These are phyloP conservation scores for Nakaseomyces sp. DNA, from an alignment of 1,139 yeast genomes.

Conservation along the genomic window DNA sequence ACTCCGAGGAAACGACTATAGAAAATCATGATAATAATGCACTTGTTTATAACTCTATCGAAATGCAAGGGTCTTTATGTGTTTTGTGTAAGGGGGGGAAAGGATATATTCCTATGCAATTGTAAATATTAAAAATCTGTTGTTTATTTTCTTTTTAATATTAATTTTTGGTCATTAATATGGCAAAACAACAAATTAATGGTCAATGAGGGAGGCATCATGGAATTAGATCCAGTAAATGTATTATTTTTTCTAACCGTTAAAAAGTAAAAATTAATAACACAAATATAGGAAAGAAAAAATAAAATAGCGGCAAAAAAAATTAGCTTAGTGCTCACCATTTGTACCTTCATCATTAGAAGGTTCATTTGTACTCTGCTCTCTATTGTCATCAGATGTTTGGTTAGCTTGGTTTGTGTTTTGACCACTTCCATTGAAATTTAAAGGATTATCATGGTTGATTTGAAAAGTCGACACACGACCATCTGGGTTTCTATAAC, in stretches of 20 bases:
- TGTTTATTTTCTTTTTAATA: too few species aligned
- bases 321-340: background rate
- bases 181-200: too few species aligned
- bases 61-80: background rate
- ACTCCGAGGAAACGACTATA: too few species aligned
- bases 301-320: background rate
- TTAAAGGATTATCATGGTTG: slow-evolving; percentile 3
- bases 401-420: background rate
- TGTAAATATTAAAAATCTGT: background rate
- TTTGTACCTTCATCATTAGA: background rate
- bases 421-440: background rate
- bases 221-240: too few species aligned
- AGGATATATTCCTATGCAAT: background rate
- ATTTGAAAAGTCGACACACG: slow-evolving; percentile 11
- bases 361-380: background rate
- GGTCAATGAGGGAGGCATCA: too few species aligned
- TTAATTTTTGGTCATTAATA: too few species aligned
- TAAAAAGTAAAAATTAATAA: too few species aligned
- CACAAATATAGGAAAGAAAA: background rate
- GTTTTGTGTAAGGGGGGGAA: background rate
- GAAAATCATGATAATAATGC: background rate
- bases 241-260: too few species aligned
- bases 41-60: background rate
- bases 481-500: slow-evolving; percentile 15
- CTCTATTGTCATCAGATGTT: background rate